phyloP scores from a whole-genome alignment of 352 stramenopile genomes.

The Phytophthora palmivora region DNA sequence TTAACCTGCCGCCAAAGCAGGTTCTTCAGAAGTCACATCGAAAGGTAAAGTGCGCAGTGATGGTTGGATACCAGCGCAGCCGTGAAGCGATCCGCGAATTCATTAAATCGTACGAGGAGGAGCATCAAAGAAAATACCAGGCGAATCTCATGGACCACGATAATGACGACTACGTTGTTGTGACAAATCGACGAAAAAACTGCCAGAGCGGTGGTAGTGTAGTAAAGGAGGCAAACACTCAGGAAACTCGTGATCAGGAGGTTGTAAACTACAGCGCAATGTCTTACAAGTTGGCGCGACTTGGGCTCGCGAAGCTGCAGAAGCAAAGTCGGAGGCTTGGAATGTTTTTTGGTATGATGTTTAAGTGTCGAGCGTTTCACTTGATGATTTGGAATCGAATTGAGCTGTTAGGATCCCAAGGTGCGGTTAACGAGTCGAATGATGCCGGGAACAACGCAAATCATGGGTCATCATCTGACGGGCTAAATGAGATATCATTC shows the following conservation, averaged over 20 bases:
- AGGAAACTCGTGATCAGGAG: conserved; percentile 42
- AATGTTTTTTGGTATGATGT: conserved; percentile 79
- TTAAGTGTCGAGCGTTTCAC: conserved; percentile 71
- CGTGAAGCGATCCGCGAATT: conserved; percentile 60
- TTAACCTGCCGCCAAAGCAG: conserved; percentile 70
- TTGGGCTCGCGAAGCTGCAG: conserved; percentile 61
- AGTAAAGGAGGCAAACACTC: conserved; percentile 26
- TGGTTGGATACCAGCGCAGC: conserved; percentile 59
- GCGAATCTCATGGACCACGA: conserved; percentile 60
- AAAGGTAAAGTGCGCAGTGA: conserved; percentile 72
- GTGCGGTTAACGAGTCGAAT: neutral
- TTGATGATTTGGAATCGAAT: conserved; percentile 69
- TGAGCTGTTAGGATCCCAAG: conserved; percentile 25
- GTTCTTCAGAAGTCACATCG: conserved; percentile 70
- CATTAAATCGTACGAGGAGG: conserved; percentile 67
- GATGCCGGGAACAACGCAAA: conserved; percentile 1
- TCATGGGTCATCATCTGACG: neutral
- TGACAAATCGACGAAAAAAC: conserved; percentile 52
- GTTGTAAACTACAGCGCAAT: conserved; percentile 67
- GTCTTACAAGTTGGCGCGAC: conserved; percentile 72
- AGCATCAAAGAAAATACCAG: conserved; percentile 71
- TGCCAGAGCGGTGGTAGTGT: conserved; percentile 24
- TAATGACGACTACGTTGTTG: conserved; percentile 69
- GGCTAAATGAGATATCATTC: conserved; percentile 49
- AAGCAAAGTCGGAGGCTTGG: conserved; percentile 80